Evolutionary conservation across 2,329 filamentous ascomycete genomes (phyloP), one percentile per base, ranked within the genome.

Genomic region (Aspergillus brasiliensis): DNA sequence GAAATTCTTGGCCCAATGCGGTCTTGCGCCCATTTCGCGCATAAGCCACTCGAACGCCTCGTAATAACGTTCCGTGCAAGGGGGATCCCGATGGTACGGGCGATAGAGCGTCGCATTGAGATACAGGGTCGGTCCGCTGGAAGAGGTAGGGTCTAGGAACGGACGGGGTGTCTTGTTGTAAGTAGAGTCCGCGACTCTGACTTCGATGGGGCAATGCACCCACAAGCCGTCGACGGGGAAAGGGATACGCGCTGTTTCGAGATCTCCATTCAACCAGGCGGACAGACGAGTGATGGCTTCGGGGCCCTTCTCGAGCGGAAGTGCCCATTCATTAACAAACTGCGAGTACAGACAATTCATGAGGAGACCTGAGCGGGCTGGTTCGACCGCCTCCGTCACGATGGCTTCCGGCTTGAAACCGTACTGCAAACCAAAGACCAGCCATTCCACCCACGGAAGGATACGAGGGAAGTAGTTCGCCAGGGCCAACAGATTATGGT

Each of bases 261-360:
- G 79, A 68, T 95, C 90, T 17, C 86, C 84, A 53, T 91, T 89
- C 56, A 99, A 83, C 95, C 95, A 99, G 51, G 91, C 89, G 40
- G 89, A 91, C 11, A 99, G 83, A 8, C 95, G 87, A 31, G 82
- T 84, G 46, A 99, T 86, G 7, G 92, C 93, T 77, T 97, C 93
- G 13, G 94, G 94, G 0, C 95, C 95, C 66, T 90, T 89, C 64
- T 87, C 81, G 1, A 99, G 83, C 1, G 95, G 94, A 6, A 99
- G 84, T 0, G 94, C 94, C 95, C 95, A 99, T 75, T 99, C 95
- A 75, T 99, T 97, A 65, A 99, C 95, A 69, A 92, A 97, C 73
- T 99, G 95, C n/a, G 91, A 94, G 81, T 97, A 99, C 5, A 98
- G 85, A 71, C 95, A 99, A 80, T 99, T 95, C 91, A 99, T 94